Percentiles rank a stretch among this genome's conserved stretches.
phyloP scores from a whole-genome alignment of 2,329 filamentous ascomycete genomes.

The Lasiodiplodia gonubiensis region DNA sequence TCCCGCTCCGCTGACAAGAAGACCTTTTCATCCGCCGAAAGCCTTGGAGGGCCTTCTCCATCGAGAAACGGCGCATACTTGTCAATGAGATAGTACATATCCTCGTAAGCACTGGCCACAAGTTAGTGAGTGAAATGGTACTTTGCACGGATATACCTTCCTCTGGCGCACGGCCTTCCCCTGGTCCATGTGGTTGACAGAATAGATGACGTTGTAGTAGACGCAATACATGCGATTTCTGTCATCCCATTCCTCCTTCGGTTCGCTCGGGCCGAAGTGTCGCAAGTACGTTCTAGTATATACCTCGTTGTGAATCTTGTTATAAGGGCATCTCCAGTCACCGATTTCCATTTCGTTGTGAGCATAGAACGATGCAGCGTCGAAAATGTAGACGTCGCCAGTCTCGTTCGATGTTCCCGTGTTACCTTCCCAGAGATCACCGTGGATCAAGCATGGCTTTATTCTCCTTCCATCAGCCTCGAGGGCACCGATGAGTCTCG shows the following conservation, averaged over 20 bases:
- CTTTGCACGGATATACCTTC: conserved; percentile 3
- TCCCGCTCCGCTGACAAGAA: conserved; percentile 11
- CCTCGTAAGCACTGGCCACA: conserved; percentile 32
- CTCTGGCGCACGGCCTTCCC: conserved; percentile 27
- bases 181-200: conserved; percentile 20
- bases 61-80: conserved; percentile 36
- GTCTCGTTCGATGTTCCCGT: conserved; percentile 41
- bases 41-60: conserved; percentile 32
- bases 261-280: conserved; percentile 2
- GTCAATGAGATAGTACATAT: conserved; percentile 37
- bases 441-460: conserved; percentile 45
- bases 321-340: conserved; percentile 18
- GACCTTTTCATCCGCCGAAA: conserved; percentile 1
- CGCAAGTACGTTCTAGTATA: conserved; percentile 12
- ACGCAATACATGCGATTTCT: conserved; percentile 28
- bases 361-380: conserved; percentile 47
- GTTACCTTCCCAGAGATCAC: conserved; percentile 53
- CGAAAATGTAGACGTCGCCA: conserved; percentile 44
- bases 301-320: conserved; percentile 18
- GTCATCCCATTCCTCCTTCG: conserved; percentile 20
- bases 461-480: conserved; percentile 35
- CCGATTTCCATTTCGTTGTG: conserved; percentile 45
- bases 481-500: conserved; percentile 38
- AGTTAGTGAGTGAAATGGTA: not conserved
- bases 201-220: conserved; percentile 28